Evolutionary conservation across 1,284 basidiomycete genomes (phyloP).

Genomic region (Coniophora puteana): DNA sequence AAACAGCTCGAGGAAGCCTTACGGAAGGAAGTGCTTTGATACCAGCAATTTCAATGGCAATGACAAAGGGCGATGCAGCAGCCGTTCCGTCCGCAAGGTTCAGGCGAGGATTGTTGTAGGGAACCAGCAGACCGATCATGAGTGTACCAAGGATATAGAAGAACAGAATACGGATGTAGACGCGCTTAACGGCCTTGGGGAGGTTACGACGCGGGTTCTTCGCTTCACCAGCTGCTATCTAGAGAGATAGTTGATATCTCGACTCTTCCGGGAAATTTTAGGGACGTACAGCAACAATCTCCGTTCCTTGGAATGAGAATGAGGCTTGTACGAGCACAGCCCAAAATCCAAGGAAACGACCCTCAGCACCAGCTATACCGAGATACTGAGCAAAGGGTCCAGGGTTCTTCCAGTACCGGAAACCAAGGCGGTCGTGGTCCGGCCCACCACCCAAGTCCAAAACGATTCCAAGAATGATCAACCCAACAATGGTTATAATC

Average conservation of each 20-base stretch:
- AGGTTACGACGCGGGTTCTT: slow-evolving; percentile 51
- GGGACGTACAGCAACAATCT: slow-evolving; percentile 68
- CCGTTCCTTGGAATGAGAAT: slow-evolving; percentile 74
- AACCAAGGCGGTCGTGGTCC: slow-evolving; percentile 44
- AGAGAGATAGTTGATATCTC: slow-evolving; percentile 8
- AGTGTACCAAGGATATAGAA: slow-evolving; percentile 55
- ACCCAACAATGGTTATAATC: slow-evolving; percentile 54
- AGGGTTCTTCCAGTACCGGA: slow-evolving; percentile 52
- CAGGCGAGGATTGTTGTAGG: slow-evolving; percentile 49
- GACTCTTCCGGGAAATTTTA: slow-evolving; percentile 9
- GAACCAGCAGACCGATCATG: slow-evolving; percentile 64
- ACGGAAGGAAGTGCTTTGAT: slow-evolving; percentile 59
- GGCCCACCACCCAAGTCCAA: slow-evolving; percentile 61
- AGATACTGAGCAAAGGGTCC: slow-evolving; percentile 50
- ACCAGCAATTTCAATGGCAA: slow-evolving; percentile 59
- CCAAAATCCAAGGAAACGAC: slow-evolving; percentile 53
- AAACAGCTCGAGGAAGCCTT: slow-evolving; percentile 1
- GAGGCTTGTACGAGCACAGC: slow-evolving; percentile 57
- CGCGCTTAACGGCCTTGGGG: slow-evolving; percentile 57
- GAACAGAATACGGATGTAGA: slow-evolving; percentile 65
- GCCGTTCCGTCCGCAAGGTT: slow-evolving; percentile 43
- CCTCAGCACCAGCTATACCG: slow-evolving; percentile 41
- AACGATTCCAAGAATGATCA: slow-evolving; percentile 38
- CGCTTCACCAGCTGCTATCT: slow-evolving; percentile 65
- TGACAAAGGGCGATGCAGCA: slow-evolving; percentile 67